Percentiles rank a stretch among this genome's conserved stretches.
phyloP scores from a whole-genome alignment of 495 filamentous ascomycete species.

The Podospora pseudoanserina region DNA sequence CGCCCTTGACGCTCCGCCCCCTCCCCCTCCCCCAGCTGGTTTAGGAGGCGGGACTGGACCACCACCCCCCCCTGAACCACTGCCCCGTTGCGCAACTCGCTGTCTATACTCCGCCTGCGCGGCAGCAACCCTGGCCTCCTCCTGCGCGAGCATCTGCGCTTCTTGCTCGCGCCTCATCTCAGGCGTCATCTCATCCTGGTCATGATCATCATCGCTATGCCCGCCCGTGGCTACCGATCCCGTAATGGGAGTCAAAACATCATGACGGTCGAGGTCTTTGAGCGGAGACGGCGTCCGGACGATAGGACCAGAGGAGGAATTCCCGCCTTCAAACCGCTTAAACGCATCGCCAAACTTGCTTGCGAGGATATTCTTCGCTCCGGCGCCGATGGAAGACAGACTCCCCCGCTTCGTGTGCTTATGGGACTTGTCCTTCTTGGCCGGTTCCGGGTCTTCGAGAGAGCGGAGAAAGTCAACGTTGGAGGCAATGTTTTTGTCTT shows the following conservation, averaged over 20 bases:
- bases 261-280: conserved; percentile 49
- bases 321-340: conserved; percentile 76
- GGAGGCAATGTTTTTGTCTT: conserved; percentile 63
- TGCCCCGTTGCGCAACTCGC: conserved; percentile 62
- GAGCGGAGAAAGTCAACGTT: conserved; percentile 84
- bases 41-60: conserved; percentile 37
- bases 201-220: conserved; percentile 61
- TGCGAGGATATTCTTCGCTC: conserved; percentile 79
- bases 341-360: conserved; percentile 96
- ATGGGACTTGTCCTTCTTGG: conserved; percentile 63
- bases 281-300: conserved; percentile 54
- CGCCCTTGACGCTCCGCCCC: conserved; percentile 63
- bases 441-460: conserved; percentile 68
- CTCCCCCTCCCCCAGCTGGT: conserved; percentile 19
- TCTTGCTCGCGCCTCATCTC: conserved; percentile 92
- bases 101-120: conserved; percentile 89
- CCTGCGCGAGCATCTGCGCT: conserved; percentile 73
- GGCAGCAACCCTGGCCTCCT: conserved; percentile 87
- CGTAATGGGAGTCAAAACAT: conserved; percentile 63
- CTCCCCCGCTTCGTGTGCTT: conserved; percentile 81
- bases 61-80: conserved; percentile 28
- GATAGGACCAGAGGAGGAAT: conserved; percentile 42
- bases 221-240: conserved; percentile 73
- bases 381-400: conserved; percentile 67
- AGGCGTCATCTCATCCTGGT: conserved; percentile 65